Conservation (phyloP, 495 filamentous ascomycete species). For the Annulohypoxylon maeteangense region DNA sequence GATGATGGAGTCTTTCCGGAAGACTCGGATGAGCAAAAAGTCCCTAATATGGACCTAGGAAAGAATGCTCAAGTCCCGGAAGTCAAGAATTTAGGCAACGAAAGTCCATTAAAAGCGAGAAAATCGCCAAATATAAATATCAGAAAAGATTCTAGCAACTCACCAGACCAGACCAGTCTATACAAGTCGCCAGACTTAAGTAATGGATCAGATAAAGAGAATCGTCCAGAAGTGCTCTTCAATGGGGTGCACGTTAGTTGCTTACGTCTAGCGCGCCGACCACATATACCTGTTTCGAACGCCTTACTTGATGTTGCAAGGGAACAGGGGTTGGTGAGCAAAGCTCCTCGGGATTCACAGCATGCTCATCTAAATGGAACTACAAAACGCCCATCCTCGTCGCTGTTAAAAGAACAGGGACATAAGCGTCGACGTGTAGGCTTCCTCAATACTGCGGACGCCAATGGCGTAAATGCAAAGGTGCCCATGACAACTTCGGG, state of each 20-base stretch:
- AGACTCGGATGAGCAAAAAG: constrained; percentile 65
- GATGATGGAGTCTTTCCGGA: constrained; percentile 59
- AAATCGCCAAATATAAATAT: background rate
- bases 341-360: constrained; percentile 25
- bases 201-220: constrained; percentile 6
- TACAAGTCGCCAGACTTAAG: background rate
- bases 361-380: constrained; percentile 2
- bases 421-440: constrained; percentile 43
- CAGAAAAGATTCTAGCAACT: background rate
- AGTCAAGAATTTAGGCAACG: background rate
- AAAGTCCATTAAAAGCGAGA: background rate
- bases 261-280: constrained; percentile 31
- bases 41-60: constrained; percentile 22
- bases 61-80: constrained; percentile 13
- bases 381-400: constrained; percentile 29
- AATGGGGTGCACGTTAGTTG: constrained; percentile 42
- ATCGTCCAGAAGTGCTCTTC: constrained; percentile 12
- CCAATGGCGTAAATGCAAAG: background rate
- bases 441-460: constrained; percentile 13
- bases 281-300: constrained; percentile 32
- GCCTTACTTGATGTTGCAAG: constrained; percentile 38
- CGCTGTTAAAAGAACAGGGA: constrained; percentile 18
- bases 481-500: background rate
- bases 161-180: background rate
- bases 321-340: constrained; percentile 53